phyloP scores from a whole-genome alignment of 495 filamentous ascomycete species.

The Sabuloglossum arenarium region DNA sequence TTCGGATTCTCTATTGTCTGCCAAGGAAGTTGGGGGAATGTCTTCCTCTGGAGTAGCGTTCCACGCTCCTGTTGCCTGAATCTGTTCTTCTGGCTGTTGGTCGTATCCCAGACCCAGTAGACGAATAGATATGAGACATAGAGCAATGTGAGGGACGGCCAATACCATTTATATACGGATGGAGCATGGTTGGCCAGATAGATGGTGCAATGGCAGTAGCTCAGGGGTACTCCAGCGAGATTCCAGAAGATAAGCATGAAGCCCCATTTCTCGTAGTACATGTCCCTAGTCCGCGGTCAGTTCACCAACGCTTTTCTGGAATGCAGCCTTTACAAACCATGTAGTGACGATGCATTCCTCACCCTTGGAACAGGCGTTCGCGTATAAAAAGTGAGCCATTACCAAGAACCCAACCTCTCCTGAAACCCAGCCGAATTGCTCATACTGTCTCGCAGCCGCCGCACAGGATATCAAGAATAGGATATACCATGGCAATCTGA shows the following conservation, averaged over 20 bases:
- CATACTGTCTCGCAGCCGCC: constrained; percentile 71
- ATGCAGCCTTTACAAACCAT: constrained; percentile 32
- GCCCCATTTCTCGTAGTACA: constrained; percentile 99
- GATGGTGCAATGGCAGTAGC: constrained; percentile 91
- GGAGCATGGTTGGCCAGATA: constrained; percentile 84
- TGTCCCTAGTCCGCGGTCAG: constrained; percentile 36
- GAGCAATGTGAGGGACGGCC: constrained; percentile 39
- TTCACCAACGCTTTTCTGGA: neutral
- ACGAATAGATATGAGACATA: constrained; percentile 59
- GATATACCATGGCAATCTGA: constrained; percentile 92
- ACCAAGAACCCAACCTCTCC: constrained; percentile 74
- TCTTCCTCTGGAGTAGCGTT: constrained; percentile 44
- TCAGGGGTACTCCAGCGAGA: constrained; percentile 81
- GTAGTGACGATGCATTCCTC: constrained; percentile 89
- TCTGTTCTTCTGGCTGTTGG: constrained; percentile 87
- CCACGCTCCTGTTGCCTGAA: constrained; percentile 72
- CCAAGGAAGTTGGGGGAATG: constrained; percentile 92
- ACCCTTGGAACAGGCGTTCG: constrained; percentile 89
- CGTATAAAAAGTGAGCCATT: constrained; percentile 89
- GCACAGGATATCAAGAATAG: constrained; percentile 60
- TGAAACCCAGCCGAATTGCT: constrained; percentile 75
- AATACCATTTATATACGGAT: constrained; percentile 60
- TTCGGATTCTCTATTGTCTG: constrained; percentile 70
- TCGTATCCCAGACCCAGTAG: constrained; percentile 85
- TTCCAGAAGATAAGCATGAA: constrained; percentile 99